Conservation (phyloP, 306 rosid species). For the Casuarina glauca region DNA sequence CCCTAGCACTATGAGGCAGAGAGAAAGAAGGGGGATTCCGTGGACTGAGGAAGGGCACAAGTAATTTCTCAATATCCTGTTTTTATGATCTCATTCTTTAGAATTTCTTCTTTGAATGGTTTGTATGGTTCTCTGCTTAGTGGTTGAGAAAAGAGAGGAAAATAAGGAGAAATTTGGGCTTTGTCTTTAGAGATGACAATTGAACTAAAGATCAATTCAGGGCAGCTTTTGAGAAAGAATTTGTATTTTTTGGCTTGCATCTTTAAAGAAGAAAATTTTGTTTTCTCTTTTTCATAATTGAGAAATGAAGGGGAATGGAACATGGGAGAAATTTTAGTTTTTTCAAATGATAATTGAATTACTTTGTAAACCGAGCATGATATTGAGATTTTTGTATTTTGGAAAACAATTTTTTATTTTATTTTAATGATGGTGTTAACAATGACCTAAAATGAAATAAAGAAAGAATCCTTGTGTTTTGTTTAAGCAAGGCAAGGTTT, state of each 20-base stretch:
- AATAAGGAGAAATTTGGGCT: background rate
- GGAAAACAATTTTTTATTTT: too few relatives aligned
- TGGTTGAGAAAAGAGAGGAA: conserved; percentile 6
- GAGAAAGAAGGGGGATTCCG: conserved; percentile 79
- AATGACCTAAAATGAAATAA: too few relatives aligned
- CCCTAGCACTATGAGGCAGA: conserved; percentile 48
- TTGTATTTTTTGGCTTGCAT: too few relatives aligned
- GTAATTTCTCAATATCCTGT: conserved; percentile 32
- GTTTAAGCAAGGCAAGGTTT: background rate
- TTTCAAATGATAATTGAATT: too few relatives aligned
- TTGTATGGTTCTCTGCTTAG: conserved; percentile 4
- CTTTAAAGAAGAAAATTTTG: too few relatives aligned
- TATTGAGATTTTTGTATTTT: too few relatives aligned
- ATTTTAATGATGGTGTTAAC: too few relatives aligned
- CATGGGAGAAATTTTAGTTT: too few relatives aligned
- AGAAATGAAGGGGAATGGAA: too few relatives aligned
- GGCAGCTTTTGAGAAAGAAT: too few relatives aligned
- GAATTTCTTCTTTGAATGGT: background rate
- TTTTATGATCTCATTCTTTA: background rate
- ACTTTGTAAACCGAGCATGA: too few relatives aligned
- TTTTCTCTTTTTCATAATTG: too few relatives aligned
- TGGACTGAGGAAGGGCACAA: conserved; percentile 91
- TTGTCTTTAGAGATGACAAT: background rate
- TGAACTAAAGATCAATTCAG: background rate
- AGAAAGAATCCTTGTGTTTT: background rate